Evolutionary conservation across 768 basidiomycete genomes (phyloP).

Genomic region (Rhizopogon rudus): DNA sequence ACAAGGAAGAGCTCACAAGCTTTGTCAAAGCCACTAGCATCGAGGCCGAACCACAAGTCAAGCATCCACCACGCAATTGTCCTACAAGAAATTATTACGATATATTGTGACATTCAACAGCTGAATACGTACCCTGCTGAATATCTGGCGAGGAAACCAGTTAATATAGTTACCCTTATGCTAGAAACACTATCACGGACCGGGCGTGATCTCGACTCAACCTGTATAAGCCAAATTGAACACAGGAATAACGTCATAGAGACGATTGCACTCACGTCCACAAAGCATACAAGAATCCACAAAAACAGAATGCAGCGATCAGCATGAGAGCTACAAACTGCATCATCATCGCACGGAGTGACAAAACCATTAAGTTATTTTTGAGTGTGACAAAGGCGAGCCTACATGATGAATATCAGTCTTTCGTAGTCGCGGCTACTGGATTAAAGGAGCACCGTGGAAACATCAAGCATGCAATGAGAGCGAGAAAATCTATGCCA

Average conservation of each 20-base stretch:
- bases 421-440: not conserved
- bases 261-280: constrained; percentile 68
- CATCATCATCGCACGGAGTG: constrained; percentile 86
- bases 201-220: constrained; percentile 56
- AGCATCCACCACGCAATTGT: constrained; percentile 94
- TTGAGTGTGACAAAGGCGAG: constrained; percentile 89
- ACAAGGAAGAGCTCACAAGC: constrained; percentile 51
- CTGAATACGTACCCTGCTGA: constrained; percentile 30
- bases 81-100: constrained; percentile 22
- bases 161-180: not conserved
- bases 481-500: constrained; percentile 79
- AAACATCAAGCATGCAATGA: constrained; percentile 89
- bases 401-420: constrained; percentile 31
- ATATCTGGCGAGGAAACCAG: constrained; percentile 18
- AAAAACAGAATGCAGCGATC: constrained; percentile 86
- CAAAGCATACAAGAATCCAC: constrained; percentile 88
- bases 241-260: not conserved
- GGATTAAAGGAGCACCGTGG: constrained; percentile 48
- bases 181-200: constrained; percentile 29
- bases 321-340: constrained; percentile 84
- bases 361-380: constrained; percentile 74
- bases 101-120: not conserved
- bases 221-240: constrained; percentile 28
- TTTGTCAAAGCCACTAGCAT: constrained; percentile 82
- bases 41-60: constrained; percentile 92